Conservation (phyloP, 1,284 basidiomycete species). For the Microbotryomycetes sp. region DNA sequence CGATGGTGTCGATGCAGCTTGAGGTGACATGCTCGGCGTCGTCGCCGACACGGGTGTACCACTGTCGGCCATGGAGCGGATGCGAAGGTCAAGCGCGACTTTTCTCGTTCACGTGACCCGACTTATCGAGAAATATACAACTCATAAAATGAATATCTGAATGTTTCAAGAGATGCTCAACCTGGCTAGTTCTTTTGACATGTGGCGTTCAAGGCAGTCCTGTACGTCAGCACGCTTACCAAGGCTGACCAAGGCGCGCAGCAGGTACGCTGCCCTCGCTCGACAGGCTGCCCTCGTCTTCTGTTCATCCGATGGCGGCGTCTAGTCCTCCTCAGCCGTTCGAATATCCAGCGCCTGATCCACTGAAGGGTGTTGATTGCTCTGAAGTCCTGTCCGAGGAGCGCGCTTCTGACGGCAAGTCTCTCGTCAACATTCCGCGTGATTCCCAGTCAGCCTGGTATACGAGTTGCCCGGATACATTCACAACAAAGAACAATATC, state of each 20-base stretch:
- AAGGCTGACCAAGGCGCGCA: too few relatives aligned
- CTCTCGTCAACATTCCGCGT: slow-evolving; percentile 49
- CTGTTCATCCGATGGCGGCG: too few relatives aligned
- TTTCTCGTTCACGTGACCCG: neutral
- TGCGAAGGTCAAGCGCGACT: neutral
- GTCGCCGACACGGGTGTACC: neutral
- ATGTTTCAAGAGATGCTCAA: too few relatives aligned
- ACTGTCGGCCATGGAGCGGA: neutral
- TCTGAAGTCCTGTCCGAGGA: slow-evolving; percentile 45
- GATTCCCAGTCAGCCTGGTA: slow-evolving; percentile 11
- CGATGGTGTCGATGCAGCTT: neutral
- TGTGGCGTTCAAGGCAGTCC: too few relatives aligned
- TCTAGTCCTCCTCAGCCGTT: too few relatives aligned
- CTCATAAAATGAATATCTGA: too few relatives aligned
- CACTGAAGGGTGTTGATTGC: neutral
- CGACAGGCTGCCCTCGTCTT: too few relatives aligned
- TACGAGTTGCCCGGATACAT: slow-evolving; percentile 11
- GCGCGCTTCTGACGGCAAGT: slow-evolving; percentile 54
- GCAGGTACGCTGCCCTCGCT: too few relatives aligned
- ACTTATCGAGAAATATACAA: too few relatives aligned
- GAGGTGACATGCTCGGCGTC: neutral
- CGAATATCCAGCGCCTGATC: neutral
- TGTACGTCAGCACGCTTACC: too few relatives aligned
- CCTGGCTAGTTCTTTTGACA: too few relatives aligned
- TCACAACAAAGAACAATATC: slow-evolving; percentile 15